Base-by-base conservation (phyloP, 345 rosid species). In the Anastatica hierochuntica region DNA sequence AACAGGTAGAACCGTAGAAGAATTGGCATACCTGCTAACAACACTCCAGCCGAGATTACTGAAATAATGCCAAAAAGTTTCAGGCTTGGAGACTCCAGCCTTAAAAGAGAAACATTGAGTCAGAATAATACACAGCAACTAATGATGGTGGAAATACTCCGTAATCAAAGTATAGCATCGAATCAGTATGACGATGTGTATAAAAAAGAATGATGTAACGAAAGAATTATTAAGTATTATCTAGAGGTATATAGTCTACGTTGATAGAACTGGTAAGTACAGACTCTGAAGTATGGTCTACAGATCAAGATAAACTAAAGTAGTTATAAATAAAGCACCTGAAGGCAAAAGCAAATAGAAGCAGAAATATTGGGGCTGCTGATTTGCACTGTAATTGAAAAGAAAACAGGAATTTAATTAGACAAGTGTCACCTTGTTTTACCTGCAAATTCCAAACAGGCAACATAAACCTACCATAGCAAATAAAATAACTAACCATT, bases 41-140 rank as follows among this genome's bases (percentile, higher is more conserved):
- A 72, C 60, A 94, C 74, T 74, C 99, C 99, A 45, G 76, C 44
- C 13, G 97, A 94, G 62, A 94, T 94, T 30, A 94, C 67, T 35
- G 80, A 21, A 38, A 88, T 88, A 64, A 92, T 92, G 35, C 99
- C 94, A 35, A 79, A 61, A 67, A 92, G 99, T 61, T 80, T 81
- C 53, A 85, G 46, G 84, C 99, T 92, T 53, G 99, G 99, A 67
- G 94, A 74, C 77, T 92, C 99, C 86, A 92, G 75, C 88, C 97
- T 66, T 83, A 63, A 51, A 43, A 72, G 62, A 70, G 40, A 59
- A 53, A 55, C 64, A 13, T 43, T 50, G 57, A 21, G 49, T 51
- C 51, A 67, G 72, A 64, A 63, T 58, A 38, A 33, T n/a, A n/a
- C n/a, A n/a, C n/a, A n/a, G n/a, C n/a, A n/a, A n/a, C n/a, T n/a